These are phyloP conservation scores for Penicillium canescens DNA, from an alignment of 495 filamentous ascomycete genomes.

Conservation along the genomic window DNA sequence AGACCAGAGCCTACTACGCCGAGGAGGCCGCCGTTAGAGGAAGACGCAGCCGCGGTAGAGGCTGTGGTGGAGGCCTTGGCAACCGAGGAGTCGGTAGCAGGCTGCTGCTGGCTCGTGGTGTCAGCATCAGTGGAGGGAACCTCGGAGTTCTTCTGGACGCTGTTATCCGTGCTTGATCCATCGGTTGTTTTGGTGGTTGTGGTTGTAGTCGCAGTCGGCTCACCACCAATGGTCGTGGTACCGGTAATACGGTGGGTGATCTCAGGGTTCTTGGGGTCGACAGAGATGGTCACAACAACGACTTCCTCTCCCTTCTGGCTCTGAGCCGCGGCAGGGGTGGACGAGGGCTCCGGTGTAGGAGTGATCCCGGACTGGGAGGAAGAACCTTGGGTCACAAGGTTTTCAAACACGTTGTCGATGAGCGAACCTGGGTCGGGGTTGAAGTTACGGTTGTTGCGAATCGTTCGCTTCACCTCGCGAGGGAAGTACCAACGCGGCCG, in stretches of 20 bases:
- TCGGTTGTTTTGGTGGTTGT: slow-evolving; percentile 11
- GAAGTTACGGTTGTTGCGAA: slow-evolving; percentile 26
- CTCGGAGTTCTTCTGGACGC: neutral
- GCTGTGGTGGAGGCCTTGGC: neutral
- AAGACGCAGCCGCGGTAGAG: slow-evolving; percentile 1
- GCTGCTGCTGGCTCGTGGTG: slow-evolving; percentile 4
- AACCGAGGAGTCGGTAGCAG: neutral
- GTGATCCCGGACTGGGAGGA: neutral
- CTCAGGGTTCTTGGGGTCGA: slow-evolving; percentile 14
- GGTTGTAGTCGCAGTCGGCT: slow-evolving; percentile 14
- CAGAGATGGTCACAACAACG: slow-evolving; percentile 23
- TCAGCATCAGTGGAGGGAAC: slow-evolving; percentile 12
- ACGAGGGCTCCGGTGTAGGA: neutral
- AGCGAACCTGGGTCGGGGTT: slow-evolving; percentile 2
- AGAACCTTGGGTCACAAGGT: neutral
- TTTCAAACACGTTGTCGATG: slow-evolving; percentile 1
- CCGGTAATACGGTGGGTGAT: slow-evolving; percentile 15
- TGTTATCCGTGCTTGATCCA: slow-evolving; percentile 7
- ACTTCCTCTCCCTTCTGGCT: slow-evolving; percentile 15
- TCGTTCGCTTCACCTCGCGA: slow-evolving; percentile 45
- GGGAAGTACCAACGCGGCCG: slow-evolving; percentile 50
- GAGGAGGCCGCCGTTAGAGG: slow-evolving; percentile 1
- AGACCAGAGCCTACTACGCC: neutral
- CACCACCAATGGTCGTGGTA: slow-evolving; percentile 20
- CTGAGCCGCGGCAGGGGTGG: neutral